Base-by-base conservation (phyloP, 2,329 filamentous ascomycete species). In the Nemania sp. region DNA sequence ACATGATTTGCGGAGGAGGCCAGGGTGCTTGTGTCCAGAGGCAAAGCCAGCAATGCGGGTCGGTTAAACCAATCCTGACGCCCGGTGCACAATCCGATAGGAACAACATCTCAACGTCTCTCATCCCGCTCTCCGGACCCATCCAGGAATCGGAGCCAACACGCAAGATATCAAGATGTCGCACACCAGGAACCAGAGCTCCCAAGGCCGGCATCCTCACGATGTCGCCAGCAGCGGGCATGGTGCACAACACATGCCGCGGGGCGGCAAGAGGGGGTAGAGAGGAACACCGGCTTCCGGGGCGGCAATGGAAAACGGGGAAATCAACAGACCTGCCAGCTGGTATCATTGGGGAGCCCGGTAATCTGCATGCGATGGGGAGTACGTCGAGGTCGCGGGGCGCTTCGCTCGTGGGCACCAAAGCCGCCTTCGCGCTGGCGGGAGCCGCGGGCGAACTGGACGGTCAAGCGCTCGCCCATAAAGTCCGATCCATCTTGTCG, bases 281-380 rank as follows among this genome's bases (percentile, higher is more conserved):
- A 65, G 51, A 51, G 61, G 57, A 55, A 64, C 64, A 62, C 64
- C 70, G 66, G 66, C 69, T 66, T 73, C 70, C 72, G 55, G 62
- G 59, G 52, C 57, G 63, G 68, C 68, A 75, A 71, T 69, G 68
- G 69, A 70, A 72, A 81, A 82, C 77, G 77, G 79, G 83, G 79
- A 79, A 75, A 73, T 72, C 73, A 79, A 89, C 94, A 94, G 88
- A 99, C 94, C 94, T 99, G 94, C 94, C 94, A 99, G 86, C 92
- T 97, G 82, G 94, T 99, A 82, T 97, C 93, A 78, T 85, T 86
- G 73, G 93, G 92, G 76, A 99, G 90, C 80, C 92, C 93, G 80
- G 90, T 89, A 71, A 99, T 95, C 75, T 93, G 88, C 94, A 99
- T 97, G 74, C 94, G 89, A 76, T 92, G 91, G 65, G 91, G 86